Conservation (phyloP, 352 stramenopile species). For the Globisporangium recalcitrans region DNA sequence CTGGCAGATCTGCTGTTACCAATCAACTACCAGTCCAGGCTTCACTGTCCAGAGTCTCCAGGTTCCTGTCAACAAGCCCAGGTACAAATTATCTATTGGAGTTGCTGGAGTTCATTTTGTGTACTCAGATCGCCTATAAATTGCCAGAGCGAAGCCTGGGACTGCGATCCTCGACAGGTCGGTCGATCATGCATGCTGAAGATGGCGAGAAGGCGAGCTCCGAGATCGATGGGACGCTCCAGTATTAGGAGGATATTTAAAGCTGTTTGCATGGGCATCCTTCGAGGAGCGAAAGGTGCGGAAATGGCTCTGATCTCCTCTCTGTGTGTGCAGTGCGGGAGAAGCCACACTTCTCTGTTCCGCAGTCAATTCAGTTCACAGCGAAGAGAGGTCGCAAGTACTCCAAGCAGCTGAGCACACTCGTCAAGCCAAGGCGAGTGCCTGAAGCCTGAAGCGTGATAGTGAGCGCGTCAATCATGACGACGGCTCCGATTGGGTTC, state of each 20-base stretch:
- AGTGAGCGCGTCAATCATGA: constrained; percentile 17
- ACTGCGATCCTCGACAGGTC: too few species aligned
- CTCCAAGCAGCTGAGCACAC: not conserved
- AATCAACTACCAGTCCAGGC: too few species aligned
- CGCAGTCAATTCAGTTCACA: not conserved
- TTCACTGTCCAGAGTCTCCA: too few species aligned
- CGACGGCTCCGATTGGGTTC: constrained; percentile 35
- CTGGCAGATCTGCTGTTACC: not conserved
- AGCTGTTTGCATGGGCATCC: not conserved
- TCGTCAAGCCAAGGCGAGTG: not conserved
- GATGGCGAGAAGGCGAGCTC: not conserved
- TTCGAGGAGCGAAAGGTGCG: not conserved
- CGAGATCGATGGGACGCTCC: too few species aligned
- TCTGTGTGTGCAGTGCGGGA: not conserved
- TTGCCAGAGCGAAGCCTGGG: not conserved
- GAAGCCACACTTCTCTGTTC: not conserved
- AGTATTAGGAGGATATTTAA: not conserved
- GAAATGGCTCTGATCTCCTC: not conserved
- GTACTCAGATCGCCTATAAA: not conserved
- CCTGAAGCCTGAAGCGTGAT: not conserved
- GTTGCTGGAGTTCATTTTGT: not conserved
- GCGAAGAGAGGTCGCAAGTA: too few species aligned
- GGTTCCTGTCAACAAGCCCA: not conserved
- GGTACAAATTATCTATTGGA: not conserved
- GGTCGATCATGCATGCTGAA: not conserved